Evolutionary conservation across 495 filamentous ascomycete species (phyloP).

Genomic region (Aspergillus nidulans): DNA sequence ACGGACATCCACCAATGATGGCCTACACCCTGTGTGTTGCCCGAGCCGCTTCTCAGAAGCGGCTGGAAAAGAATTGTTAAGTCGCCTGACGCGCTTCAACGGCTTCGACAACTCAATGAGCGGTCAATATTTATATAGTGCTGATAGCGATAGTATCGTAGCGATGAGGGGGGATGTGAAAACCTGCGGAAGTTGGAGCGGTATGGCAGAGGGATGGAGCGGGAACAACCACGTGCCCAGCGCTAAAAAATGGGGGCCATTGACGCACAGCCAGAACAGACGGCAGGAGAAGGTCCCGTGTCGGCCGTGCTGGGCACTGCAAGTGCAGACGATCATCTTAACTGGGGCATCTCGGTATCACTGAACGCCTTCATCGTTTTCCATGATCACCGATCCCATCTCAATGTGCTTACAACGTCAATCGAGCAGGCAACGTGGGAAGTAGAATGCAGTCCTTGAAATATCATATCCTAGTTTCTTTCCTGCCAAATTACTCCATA

Average conservation of each 20-base stretch:
- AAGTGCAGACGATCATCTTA: too few relatives aligned
- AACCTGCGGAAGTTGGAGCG: too few relatives aligned
- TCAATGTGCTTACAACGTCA: background rate
- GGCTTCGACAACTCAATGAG: background rate
- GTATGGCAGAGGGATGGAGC: too few relatives aligned
- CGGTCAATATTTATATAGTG: background rate
- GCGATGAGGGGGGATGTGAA: background rate
- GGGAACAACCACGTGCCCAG: too few relatives aligned
- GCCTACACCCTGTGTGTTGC: background rate
- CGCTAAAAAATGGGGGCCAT: too few relatives aligned
- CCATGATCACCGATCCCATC: too few relatives aligned
- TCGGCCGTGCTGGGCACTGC: too few relatives aligned
- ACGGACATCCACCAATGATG: background rate
- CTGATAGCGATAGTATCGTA: too few relatives aligned
- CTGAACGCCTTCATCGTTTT: too few relatives aligned
- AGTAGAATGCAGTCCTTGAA: conserved; percentile 18
- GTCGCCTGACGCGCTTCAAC: background rate
- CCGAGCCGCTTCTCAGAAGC: conserved; percentile 4
- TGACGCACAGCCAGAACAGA: too few relatives aligned
- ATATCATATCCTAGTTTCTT: conserved; percentile 31
- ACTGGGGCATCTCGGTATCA: too few relatives aligned
- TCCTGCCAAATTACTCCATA: conserved; percentile 33
- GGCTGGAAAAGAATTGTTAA: background rate
- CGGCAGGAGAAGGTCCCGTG: too few relatives aligned
- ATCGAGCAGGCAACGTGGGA: conserved; percentile 30